These are phyloP conservation scores for Imleria badia DNA, from an alignment of 768 basidiomycete genomes.

Conservation along the genomic window DNA sequence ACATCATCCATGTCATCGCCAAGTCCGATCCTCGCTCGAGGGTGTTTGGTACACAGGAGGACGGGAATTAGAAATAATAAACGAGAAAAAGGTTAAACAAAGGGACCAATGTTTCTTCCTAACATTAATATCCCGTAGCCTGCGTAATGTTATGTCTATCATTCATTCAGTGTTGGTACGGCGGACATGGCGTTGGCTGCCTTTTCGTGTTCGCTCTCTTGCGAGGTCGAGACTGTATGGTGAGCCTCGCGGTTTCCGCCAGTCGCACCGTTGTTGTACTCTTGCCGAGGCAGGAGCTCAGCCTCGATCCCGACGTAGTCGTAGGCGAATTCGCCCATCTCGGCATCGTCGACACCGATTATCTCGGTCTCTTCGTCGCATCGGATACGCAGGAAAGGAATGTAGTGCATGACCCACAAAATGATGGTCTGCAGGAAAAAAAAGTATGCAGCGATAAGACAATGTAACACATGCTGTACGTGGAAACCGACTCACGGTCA, in stretches of 20 bases:
- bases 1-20: no score
- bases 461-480: neutral
- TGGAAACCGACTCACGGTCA: constrained; percentile 55
- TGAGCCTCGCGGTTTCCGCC: constrained; percentile 37
- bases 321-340: constrained; percentile 89
- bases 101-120: no score
- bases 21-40: no score
- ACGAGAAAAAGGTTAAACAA: neutral
- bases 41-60: no score
- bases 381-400: constrained; percentile 78
- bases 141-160: neutral
- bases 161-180: neutral
- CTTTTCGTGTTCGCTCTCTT: constrained; percentile 32
- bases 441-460: neutral
- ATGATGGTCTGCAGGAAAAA: constrained; percentile 58
- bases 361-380: constrained; percentile 64
- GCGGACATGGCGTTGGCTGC: neutral
- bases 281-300: constrained; percentile 38
- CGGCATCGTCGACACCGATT: constrained; percentile 85
- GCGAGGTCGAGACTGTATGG: constrained; percentile 28
- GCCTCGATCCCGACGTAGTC: constrained; percentile 79
- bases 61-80: neutral
- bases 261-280: constrained; percentile 28
- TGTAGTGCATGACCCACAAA: constrained; percentile 85
- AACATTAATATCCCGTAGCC: neutral